Evolutionary conservation across 768 basidiomycete genomes (phyloP).

Genomic region (Boletus sensibilis): DNA sequence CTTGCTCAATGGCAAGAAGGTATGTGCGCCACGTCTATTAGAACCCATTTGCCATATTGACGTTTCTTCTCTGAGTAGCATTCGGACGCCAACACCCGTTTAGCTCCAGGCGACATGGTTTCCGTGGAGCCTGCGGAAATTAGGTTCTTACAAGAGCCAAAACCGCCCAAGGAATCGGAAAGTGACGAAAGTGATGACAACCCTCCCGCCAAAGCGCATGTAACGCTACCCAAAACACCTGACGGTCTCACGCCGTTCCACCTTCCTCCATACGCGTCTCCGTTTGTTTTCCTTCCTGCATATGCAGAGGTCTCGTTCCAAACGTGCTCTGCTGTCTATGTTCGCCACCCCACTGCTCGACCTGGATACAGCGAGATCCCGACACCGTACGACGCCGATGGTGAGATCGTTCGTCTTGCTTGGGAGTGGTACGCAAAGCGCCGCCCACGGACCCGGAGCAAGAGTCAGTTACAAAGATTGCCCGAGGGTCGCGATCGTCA

Average conservation of each 20-base stretch:
- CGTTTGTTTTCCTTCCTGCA: slow-evolving; percentile 91
- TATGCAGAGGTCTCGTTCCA: slow-evolving; percentile 84
- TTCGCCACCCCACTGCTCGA: slow-evolving; percentile 96
- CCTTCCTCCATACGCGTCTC: slow-evolving; percentile 84
- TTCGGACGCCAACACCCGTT: slow-evolving; percentile 76
- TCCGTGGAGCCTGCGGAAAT: slow-evolving; percentile 83
- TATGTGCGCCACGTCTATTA: slow-evolving; percentile 36
- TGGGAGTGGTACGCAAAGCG: slow-evolving; percentile 94
- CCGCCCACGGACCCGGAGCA: slow-evolving; percentile 65
- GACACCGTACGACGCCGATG: slow-evolving; percentile 94
- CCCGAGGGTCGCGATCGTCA: slow-evolving; percentile 59
- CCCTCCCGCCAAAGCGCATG: neutral
- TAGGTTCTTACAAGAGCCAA: slow-evolving; percentile 57
- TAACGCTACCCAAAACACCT: neutral
- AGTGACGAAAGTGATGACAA: neutral
- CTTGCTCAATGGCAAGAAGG: slow-evolving; percentile 85
- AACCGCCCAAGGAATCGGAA: slow-evolving; percentile 15
- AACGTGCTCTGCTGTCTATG: slow-evolving; percentile 89
- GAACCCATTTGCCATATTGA: neutral
- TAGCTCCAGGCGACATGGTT: slow-evolving; percentile 94
- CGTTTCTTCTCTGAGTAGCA: slow-evolving; percentile 48
- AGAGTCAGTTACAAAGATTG: slow-evolving; percentile 57
- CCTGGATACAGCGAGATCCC: slow-evolving; percentile 95
- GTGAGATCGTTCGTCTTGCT: slow-evolving; percentile 83
- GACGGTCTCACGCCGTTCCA: slow-evolving; percentile 66